Percentiles rank a stretch among this genome's conserved stretches.
Evolutionary conservation across 2,329 filamentous ascomycete species (phyloP).

Genomic region (Passalora sequoiae): DNA sequence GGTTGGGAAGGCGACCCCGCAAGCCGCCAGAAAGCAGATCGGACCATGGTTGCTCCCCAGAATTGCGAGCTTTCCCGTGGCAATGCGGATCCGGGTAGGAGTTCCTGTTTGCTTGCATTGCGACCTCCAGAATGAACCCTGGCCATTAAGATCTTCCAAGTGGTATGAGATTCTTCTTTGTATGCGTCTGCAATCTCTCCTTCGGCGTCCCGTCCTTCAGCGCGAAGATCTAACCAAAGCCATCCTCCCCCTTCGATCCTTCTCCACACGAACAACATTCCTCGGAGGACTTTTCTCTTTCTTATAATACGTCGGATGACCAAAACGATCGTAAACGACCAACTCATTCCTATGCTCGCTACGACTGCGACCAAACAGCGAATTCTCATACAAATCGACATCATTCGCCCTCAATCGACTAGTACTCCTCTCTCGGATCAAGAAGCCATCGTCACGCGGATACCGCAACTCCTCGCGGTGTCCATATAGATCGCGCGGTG

Average conservation of each 20-base stretch:
- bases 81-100: no score
- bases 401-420: constrained; percentile 7
- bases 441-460: not conserved
- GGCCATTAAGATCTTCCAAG: no score
- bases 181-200: no score
- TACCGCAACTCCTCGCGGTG: constrained; percentile 32
- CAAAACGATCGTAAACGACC: constrained; percentile 39
- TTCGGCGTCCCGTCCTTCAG: no score
- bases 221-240: constrained; percentile 69
- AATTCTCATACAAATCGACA: constrained; percentile 8
- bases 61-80: no score
- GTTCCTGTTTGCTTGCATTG: no score
- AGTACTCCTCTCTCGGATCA: constrained; percentile 44
- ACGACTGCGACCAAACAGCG: constrained; percentile 12
- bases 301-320: constrained; percentile 26
- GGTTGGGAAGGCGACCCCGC: no score
- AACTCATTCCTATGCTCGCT: constrained; percentile 52
- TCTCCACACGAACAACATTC: constrained; percentile 67
- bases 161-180: no score
- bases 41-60: no score
- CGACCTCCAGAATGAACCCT: no score
- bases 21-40: no score
- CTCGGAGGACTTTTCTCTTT: constrained; percentile 40
- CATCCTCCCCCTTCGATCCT: constrained; percentile 95
- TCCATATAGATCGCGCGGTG: constrained; percentile 45